Conservation (phyloP, 2,329 filamentous ascomycete genomes). For the Pseudovirgaria hyperparasitica region DNA sequence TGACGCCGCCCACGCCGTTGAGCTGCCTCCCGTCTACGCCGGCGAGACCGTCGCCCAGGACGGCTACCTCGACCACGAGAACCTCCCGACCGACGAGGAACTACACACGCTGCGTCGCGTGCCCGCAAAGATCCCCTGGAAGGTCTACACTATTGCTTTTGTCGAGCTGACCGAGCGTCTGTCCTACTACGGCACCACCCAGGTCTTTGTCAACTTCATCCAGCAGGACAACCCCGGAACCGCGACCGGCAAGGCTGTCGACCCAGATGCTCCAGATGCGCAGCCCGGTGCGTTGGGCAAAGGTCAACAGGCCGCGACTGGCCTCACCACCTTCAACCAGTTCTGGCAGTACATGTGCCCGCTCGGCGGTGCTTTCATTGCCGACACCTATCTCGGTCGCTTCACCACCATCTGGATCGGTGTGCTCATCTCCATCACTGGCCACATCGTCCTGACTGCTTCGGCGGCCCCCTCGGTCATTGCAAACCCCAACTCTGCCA, state of each 20-base stretch:
- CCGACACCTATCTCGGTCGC: slow-evolving; percentile 48
- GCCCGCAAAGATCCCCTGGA: slow-evolving; percentile 20
- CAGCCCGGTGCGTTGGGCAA: slow-evolving; percentile 40
- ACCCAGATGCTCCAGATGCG: slow-evolving; percentile 16
- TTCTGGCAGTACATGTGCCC: slow-evolving; percentile 48
- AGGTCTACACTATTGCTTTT: slow-evolving; percentile 24
- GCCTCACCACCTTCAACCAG: slow-evolving; percentile 39
- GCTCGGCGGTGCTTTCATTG: slow-evolving; percentile 44
- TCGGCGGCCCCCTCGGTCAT: slow-evolving; percentile 43
- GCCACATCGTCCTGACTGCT: slow-evolving; percentile 40
- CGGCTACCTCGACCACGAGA: slow-evolving; percentile 15
- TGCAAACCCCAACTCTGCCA: slow-evolving; percentile 31
- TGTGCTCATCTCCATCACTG: slow-evolving; percentile 44
- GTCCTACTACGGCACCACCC: slow-evolving; percentile 25
- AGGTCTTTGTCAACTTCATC: slow-evolving; percentile 27
- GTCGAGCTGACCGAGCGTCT: slow-evolving; percentile 26
- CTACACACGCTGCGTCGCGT: slow-evolving; percentile 22
- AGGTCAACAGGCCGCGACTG: slow-evolving; percentile 41
- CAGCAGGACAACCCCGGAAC: slow-evolving; percentile 16
- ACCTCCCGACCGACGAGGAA: slow-evolving; percentile 22
- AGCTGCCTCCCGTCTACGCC: slow-evolving; percentile 17
- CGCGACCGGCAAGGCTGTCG: slow-evolving; percentile 15
- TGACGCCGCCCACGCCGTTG: slow-evolving; percentile 8
- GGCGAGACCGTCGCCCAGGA: slow-evolving; percentile 26
- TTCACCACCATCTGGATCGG: slow-evolving; percentile 48